Base-by-base conservation (phyloP, 192 early-diverging fungal genomes). In the Linnemannia elongata region DNA sequence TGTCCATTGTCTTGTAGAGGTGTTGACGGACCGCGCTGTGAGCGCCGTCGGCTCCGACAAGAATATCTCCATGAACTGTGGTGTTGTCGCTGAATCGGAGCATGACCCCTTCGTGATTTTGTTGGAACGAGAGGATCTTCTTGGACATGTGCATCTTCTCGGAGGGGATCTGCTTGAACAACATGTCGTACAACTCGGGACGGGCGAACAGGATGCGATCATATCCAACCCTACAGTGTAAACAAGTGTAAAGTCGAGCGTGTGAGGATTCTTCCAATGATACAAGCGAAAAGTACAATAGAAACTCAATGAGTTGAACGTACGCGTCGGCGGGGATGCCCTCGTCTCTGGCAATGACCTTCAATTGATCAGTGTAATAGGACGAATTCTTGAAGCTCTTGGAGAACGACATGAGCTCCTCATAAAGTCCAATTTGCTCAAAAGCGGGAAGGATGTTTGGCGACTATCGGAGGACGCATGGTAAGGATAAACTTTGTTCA, bases 41-140 rank as follows among this genome's bases (percentile, higher is more conserved):
- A 1, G 76, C 76, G 13, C 76, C 76, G 13, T 78, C 76, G 41
- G 76, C 76, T 10, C 76, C 76, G 45, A 78, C 68, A 20, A 78
- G 44, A 15, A 78, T 69, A 5, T 78, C 76, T 2, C 76, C 60
- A 30, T 70, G 76, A 33, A 27, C 30, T 1, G 63, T 68, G 7
- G 76, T 52, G 20, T 66, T 66, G 66, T 78, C 76, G 20, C 63
- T 12, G 44, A 35, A 52, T 3, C 66, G 66, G 30, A 78, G 30
- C 66, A 70, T 70, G 66, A 66, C 76, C 0, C 76, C 76, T 2
- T 52, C 44, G 5, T 69, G 27, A 35, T 78, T 70, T 45, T 78
- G 76, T 42, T 57, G n/a, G 18, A 78, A 45, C 4, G 76, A 78
- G 13, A 78, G 18, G 30, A 78, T 42, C 76, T 78, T 78, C 44